Conservation (phyloP, 345 rosid genomes). For the Arabis hirsuta region DNA sequence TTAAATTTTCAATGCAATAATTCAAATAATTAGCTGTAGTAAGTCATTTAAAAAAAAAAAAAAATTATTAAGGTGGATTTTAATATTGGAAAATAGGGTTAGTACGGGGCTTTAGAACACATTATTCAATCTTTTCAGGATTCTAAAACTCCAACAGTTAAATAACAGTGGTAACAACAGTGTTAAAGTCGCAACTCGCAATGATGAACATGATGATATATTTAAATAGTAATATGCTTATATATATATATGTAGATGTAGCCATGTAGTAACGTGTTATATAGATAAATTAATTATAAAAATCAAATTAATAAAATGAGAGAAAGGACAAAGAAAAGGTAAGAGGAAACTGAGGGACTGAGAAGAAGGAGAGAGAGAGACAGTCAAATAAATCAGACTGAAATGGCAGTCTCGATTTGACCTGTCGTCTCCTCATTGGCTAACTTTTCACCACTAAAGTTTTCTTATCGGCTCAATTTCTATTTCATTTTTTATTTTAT, state of each 20-base stretch:
- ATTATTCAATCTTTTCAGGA: slow-evolving; percentile 33
- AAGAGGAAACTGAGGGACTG: slow-evolving; percentile 30
- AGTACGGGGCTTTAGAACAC: slow-evolving; percentile 22
- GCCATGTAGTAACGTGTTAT: not conserved
- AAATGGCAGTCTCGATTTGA: slow-evolving; percentile 41
- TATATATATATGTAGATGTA: too few species aligned
- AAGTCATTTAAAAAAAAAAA: not conserved
- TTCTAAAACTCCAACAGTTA: slow-evolving; percentile 47
- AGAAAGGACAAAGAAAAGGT: slow-evolving; percentile 33
- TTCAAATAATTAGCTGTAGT: not conserved
- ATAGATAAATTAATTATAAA: not conserved
- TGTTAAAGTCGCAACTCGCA: slow-evolving; percentile 31
- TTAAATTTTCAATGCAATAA: not conserved
- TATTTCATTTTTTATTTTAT: not conserved
- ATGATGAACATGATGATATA: slow-evolving; percentile 38
- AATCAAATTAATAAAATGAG: not conserved
- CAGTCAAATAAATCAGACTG: slow-evolving; percentile 41
- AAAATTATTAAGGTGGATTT: too few species aligned
- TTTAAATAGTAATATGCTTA: slow-evolving; percentile 1
- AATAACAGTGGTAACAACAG: slow-evolving; percentile 44
- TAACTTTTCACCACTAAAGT: slow-evolving; percentile 18
- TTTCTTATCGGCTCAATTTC: slow-evolving; percentile 23
- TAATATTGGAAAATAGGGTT: slow-evolving; percentile 7
- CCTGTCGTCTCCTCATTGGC: slow-evolving; percentile 47
- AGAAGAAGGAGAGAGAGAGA: slow-evolving; percentile 24